These are phyloP conservation scores for Phytophthora constricta DNA, from an alignment of 352 stramenopile species.

Conservation along the genomic window DNA sequence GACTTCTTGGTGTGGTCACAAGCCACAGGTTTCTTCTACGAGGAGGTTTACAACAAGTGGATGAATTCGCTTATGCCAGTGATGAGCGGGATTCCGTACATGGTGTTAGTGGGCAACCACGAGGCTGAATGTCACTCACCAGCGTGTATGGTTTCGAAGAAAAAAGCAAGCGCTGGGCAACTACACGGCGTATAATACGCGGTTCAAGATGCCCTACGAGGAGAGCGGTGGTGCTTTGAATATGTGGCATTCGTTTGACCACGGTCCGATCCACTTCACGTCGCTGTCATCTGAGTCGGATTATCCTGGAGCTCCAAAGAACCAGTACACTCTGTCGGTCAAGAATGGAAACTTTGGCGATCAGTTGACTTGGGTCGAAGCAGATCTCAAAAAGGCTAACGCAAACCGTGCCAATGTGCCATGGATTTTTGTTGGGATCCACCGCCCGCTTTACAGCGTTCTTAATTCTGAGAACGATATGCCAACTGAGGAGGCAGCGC, in stretches of 20 bases:
- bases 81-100: conserved; percentile 78
- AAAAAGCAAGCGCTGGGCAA: conserved; percentile 73
- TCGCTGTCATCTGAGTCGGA: conserved; percentile 86
- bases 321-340: conserved; percentile 35
- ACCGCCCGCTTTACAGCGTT: conserved; percentile 76
- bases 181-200: conserved; percentile 85
- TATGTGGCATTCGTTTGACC: conserved; percentile 92
- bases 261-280: conserved; percentile 84
- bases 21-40: conserved; percentile 78
- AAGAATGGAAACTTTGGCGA: conserved; percentile 57
- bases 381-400: conserved; percentile 63
- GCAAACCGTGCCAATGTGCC: conserved; percentile 54
- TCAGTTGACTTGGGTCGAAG: conserved; percentile 57
- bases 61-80: conserved; percentile 70
- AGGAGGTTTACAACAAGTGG: conserved; percentile 88
- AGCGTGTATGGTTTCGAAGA: conserved; percentile 51
- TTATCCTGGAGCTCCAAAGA: conserved; percentile 44
- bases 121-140: conserved; percentile 89
- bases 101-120: conserved; percentile 88
- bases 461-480: conserved; percentile 20
- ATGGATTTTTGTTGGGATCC: conserved; percentile 80
- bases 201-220: conserved; percentile 85
- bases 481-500: conserved; percentile 20
- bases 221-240: conserved; percentile 67
- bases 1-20: conserved; percentile 34